Base-by-base conservation (phyloP, 441 rosid species). In the Erodium trifolium region DNA sequence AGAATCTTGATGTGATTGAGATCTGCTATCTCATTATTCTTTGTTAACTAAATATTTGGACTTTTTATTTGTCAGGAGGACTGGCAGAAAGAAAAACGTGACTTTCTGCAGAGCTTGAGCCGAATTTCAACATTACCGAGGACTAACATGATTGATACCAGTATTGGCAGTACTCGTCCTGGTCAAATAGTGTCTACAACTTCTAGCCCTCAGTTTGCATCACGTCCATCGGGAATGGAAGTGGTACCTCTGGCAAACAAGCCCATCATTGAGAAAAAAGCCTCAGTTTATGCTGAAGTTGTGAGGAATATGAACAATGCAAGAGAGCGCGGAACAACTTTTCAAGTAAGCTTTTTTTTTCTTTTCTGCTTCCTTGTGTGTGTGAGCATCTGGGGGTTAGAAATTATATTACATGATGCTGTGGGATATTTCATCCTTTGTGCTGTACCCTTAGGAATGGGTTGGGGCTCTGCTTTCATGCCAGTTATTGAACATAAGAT, bases 11-110 rank as follows among this genome's bases (percentile, higher is more conserved):
- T n/a, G 11, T 55, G 18, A 35, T 68, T 63, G 65, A 17, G 29
- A 69, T 29, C 63, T 64, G 16, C 18, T 37, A 71, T 16, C 43
- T 14, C 63, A 23, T 59, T 69, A 18, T 66, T 68, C 68, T 66
- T 68, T 74, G 39, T 31, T 55, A 59, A 60, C 65, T 59, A 55
- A 67, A 69, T 72, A 51, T 68, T 71, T 72, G 57, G 8, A 70
- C 47, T 51, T 57, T 75, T 29, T 73, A 34, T 76, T 59, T 66
- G 82, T 81, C 83, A 93, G 99, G 96, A 89, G 47, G 97, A 91
- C 78, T 93, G 99, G 99, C 85, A 87, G 76, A 93, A 89, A 75
- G 99, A 88, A 82, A 93, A 88, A 70, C 95, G 91, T 41, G 93
- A 89, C 69, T 93, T 93, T 81, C 93, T 91, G 73, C 97, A 89